A percentile compares a stretch with the other conserved stretches of the same genome.
phyloP scores from a whole-genome alignment of 768 basidiomycete genomes.

The Dacryopinax primogenitus region DNA sequence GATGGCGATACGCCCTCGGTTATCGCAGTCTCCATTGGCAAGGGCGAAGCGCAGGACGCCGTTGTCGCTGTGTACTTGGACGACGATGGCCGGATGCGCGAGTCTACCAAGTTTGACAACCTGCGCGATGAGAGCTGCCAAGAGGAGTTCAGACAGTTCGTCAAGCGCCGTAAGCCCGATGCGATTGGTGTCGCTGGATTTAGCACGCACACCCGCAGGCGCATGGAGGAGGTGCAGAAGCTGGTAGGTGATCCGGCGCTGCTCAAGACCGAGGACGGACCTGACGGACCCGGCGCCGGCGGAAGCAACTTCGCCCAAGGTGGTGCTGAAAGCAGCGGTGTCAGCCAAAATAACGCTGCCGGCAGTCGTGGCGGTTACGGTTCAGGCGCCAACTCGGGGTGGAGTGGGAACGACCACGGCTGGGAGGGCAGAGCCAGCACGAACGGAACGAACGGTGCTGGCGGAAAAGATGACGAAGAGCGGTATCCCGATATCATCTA shows the following conservation, averaged over 20 bases:
- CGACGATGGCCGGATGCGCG: slow-evolving; percentile 78
- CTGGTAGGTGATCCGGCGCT: not conserved
- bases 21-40: slow-evolving; percentile 85
- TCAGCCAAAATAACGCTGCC: not conserved
- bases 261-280: slow-evolving; percentile 25
- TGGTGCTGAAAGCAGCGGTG: slow-evolving; percentile 16
- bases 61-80: slow-evolving; percentile 78
- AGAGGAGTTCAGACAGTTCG: slow-evolving; percentile 67
- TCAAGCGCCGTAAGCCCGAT: slow-evolving; percentile 71
- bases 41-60: slow-evolving; percentile 85
- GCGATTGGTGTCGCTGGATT: slow-evolving; percentile 85
- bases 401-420: not conserved
- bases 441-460: slow-evolving; percentile 6
- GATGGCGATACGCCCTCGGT: slow-evolving; percentile 65
- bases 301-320: slow-evolving; percentile 33
- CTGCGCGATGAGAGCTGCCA: slow-evolving; percentile 54
- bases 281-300: slow-evolving; percentile 53
- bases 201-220: slow-evolving; percentile 52
- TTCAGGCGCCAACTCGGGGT: slow-evolving; percentile 28
- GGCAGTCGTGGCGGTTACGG: not conserved
- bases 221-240: not conserved
- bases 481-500: slow-evolving; percentile 57
- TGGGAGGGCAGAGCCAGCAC: not conserved
- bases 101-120: slow-evolving; percentile 80
- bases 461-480: slow-evolving; percentile 3